Base-by-base conservation (phyloP, 176 grass and related monocot genomes). In the Themeda triandra region DNA sequence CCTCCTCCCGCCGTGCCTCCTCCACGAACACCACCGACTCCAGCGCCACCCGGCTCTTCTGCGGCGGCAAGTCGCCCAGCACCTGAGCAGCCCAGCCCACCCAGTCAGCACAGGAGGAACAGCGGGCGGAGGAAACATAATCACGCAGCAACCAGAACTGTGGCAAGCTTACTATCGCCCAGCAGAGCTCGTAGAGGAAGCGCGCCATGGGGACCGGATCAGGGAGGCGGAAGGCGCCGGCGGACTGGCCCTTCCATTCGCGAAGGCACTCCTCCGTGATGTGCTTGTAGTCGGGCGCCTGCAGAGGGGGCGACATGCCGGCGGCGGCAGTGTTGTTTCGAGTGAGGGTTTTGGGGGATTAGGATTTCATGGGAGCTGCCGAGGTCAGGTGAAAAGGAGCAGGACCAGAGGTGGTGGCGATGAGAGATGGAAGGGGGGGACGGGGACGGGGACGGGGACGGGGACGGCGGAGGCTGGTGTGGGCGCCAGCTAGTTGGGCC, bases 181-280 rank as follows among this genome's bases (percentile, higher is more conserved):
- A 98, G 87, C 96, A 98, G 63, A 98, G 87, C 78, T 98, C 96
- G 86, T 90, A 98, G 87, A 98, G 96, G 86, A 98, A 95, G 45
- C 93, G 93, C 63, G 73, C 39, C 93, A 98, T 90, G 58, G 93
- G 93, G 44, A 98, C 96, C 42, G 96, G 93, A 93, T 98, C 93
- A 49, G 93, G 35, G 48, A 90, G 33, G 53, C 87, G 89, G 88
- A 87, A 92, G 78, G 85, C 53, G 58, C 70, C 75, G 77, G 76
- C 79, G 42, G 93, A 74, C 86, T 93, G 87, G 84, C 75, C 80
- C 93, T 96, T 99, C 96, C 96, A 99, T 76, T 99, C 93, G 72
- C 69, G 89, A 81, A 99, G 91, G 86, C 93, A 88, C 63, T 94
- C 96, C 69, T 92, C 85, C 39, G 91, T 94, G 69, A 99, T 75